phyloP scores from a whole-genome alignment of 768 basidiomycete species.

The Lactifluus rugatus region DNA sequence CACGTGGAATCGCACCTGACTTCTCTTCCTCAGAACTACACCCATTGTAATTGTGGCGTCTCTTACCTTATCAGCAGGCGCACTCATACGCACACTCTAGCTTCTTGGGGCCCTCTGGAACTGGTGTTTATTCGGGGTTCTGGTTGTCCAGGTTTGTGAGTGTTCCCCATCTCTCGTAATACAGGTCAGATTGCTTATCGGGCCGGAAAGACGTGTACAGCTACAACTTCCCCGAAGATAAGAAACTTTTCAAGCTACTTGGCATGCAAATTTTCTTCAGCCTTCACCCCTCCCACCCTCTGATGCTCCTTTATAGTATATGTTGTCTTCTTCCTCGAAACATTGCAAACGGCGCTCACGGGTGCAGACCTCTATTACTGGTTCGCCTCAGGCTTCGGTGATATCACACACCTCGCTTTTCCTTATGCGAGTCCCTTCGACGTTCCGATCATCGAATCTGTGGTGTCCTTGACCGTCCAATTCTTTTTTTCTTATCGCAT shows the following conservation, averaged over 20 bases:
- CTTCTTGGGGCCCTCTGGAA: constrained; percentile 4
- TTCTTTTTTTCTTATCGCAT: constrained; percentile 27
- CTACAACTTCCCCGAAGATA: constrained; percentile 6
- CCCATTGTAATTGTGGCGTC: not conserved
- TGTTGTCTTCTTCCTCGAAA: constrained; percentile 1
- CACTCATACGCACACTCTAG: not conserved
- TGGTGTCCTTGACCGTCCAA: constrained; percentile 23
- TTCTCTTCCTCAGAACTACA: not conserved
- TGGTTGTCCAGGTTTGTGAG: constrained; percentile 4
- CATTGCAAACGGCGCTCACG: not conserved
- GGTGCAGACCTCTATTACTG: constrained; percentile 3
- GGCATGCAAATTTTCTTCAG: not conserved
- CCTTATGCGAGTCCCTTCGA: constrained; percentile 6
- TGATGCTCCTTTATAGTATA: not conserved
- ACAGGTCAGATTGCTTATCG: not conserved
- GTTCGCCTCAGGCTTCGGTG: constrained; percentile 16
- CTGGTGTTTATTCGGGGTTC: constrained; percentile 7
- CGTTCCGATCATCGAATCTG: constrained; percentile 23
- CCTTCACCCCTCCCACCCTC: too few relatives aligned
- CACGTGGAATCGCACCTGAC: not conserved
- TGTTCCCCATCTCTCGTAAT: too few relatives aligned
- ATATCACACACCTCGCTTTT: not conserved
- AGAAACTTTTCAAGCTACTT: not conserved
- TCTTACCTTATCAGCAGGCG: too few relatives aligned
- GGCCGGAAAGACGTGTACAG: not conserved